phyloP scores from a whole-genome alignment of 2,329 filamentous ascomycete genomes.

The Dothideomycetes sp. region DNA sequence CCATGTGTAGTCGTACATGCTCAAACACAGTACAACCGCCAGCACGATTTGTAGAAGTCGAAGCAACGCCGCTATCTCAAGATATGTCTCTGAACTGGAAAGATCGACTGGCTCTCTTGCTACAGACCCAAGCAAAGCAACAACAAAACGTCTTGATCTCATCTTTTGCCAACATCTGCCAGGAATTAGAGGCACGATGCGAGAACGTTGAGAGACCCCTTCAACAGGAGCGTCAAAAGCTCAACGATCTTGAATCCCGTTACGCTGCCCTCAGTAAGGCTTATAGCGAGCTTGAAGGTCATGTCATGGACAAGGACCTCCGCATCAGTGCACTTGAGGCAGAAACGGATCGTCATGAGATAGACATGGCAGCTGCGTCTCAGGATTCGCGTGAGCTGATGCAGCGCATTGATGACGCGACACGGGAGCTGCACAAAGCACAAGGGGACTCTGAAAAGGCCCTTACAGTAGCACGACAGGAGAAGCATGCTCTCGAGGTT shows the following conservation, averaged over 20 bases:
- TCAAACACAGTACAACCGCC: background rate
- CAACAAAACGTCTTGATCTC: slow-evolving; percentile 40
- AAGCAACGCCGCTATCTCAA: slow-evolving; percentile 29
- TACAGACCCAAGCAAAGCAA: slow-evolving; percentile 35
- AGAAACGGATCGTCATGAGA: slow-evolving; percentile 31
- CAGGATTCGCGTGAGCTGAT: slow-evolving; percentile 31
- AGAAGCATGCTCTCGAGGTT: slow-evolving; percentile 37
- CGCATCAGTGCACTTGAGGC: slow-evolving; percentile 31
- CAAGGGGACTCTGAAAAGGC: slow-evolving; percentile 30
- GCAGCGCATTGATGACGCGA: slow-evolving; percentile 25
- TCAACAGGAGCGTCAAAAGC: slow-evolving; percentile 33
- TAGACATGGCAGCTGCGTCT: slow-evolving; percentile 31
- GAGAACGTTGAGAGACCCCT: slow-evolving; percentile 47
- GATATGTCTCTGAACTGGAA: slow-evolving; percentile 40
- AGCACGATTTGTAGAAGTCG: slow-evolving; percentile 27
- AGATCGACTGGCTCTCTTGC: slow-evolving; percentile 33
- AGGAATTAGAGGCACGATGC: slow-evolving; percentile 48
- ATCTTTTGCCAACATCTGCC: slow-evolving; percentile 44
- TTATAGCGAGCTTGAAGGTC: slow-evolving; percentile 30
- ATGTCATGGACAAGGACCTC: slow-evolving; percentile 29
- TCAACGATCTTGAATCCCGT: slow-evolving; percentile 27
- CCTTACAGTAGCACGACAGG: slow-evolving; percentile 29
- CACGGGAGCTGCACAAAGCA: slow-evolving; percentile 31
- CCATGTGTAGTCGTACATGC: background rate
- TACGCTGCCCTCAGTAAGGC: slow-evolving; percentile 28